Evolutionary conservation across 257 asterid genomes (phyloP).

Genomic region (Ehretia macrophylla): DNA sequence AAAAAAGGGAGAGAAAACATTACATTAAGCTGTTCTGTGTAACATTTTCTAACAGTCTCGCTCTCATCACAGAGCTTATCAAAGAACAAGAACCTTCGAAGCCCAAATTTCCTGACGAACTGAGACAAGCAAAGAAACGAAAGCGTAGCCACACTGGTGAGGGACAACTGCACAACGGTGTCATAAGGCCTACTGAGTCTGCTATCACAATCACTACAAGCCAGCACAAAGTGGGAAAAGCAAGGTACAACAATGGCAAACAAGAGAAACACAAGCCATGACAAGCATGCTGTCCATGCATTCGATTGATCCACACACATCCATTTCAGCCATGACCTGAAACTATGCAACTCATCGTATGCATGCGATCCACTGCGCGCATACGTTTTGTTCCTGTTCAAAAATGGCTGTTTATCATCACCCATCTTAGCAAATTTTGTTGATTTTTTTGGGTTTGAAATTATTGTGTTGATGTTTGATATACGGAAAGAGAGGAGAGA

Average conservation of each 20-base stretch:
- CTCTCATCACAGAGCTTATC: slow-evolving; percentile 84
- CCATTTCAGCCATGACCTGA: slow-evolving; percentile 82
- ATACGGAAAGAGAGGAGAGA: not conserved
- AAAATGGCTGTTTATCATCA: slow-evolving; percentile 25
- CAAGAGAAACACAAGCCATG: slow-evolving; percentile 62
- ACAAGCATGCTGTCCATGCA: slow-evolving; percentile 48
- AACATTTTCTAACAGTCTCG: slow-evolving; percentile 74
- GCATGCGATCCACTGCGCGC: slow-evolving; percentile 59
- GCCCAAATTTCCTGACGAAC: slow-evolving; percentile 59
- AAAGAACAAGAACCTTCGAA: slow-evolving; percentile 71
- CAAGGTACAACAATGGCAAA: slow-evolving; percentile 59
- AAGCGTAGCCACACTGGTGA: slow-evolving; percentile 57
- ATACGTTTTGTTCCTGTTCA: slow-evolving; percentile 19
- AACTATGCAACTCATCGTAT: slow-evolving; percentile 63
- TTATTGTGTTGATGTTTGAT: not conserved
- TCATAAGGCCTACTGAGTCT: slow-evolving; percentile 75
- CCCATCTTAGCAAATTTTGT: slow-evolving; percentile 28
- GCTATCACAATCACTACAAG: slow-evolving; percentile 68
- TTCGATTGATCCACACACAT: slow-evolving; percentile 88
- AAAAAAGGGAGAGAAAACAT: slow-evolving; percentile 13
- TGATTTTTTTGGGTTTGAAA: not conserved
- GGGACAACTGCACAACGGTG: slow-evolving; percentile 77
- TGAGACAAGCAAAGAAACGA: slow-evolving; percentile 71
- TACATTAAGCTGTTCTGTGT: slow-evolving; percentile 67
- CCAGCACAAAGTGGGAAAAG: slow-evolving; percentile 66